Base-by-base conservation (phyloP, 306 rosid species). In the Acacia crassicarpa region DNA sequence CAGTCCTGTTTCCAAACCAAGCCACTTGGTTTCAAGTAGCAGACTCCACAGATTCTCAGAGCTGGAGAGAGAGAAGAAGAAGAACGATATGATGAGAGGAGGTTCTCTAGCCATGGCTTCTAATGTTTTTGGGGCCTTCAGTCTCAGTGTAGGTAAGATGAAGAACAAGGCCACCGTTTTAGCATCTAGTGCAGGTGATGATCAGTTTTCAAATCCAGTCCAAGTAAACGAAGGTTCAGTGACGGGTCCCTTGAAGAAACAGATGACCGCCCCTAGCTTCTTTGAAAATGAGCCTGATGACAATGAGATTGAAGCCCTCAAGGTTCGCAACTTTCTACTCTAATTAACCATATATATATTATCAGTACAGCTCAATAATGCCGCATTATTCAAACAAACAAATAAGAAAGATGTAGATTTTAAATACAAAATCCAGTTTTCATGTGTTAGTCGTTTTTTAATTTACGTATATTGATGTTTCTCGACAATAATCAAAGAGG, bases 121-220 rank as follows among this genome's bases (percentile, higher is more conserved):
- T 49, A 16, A 78, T 71, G 77, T 82, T 58, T 40, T 85, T 74
- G 88, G 88, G 71, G 20, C 82, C 2, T 67, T 82, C 4, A 85
- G 40, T 22, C 66, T 74, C 5, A 71, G 45, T 0, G 66, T 46
- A 45, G 32, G 74, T 27, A 78, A 58, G 54, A 78, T 82, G 78
- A 82, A 85, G 79, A 49, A 83, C 27, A 82, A 78, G 48, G 32
- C 23, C 22, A 58, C 2, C 30, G 38, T 6, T 38, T 48, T 45
- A 32, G 83, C 85, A 16, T 59, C 48, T 73, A 83, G 81, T 38
- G 43, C 48, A 67, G 85, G 78, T 25, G 69, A 11, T 2, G 4
- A 8, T 8, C 11, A 7, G 22, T 6, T 8, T 0, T 19, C 62
- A 56, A 2, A 56, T n/a, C 13, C 62, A 56, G 27, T 25, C 62